A percentile compares a stretch with the other conserved stretches of the same genome.
Evolutionary conservation across 2,329 filamentous ascomycete genomes (phyloP).

Genomic region (Xylaria sp.): DNA sequence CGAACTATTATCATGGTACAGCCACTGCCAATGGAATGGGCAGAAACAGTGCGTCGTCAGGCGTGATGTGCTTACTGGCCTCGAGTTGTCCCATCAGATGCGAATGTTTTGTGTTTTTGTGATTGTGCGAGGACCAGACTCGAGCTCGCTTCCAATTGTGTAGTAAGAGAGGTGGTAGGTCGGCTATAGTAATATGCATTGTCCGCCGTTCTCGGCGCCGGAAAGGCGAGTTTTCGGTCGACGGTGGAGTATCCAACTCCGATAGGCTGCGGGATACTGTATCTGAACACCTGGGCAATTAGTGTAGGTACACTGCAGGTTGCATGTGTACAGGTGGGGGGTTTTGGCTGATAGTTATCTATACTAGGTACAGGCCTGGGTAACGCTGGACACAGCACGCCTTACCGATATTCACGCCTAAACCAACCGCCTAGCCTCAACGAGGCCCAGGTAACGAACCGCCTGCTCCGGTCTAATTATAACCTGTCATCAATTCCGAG

Average conservation of each 20-base stretch:
- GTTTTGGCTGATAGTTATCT: background rate
- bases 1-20: conserved; percentile 23
- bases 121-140: background rate
- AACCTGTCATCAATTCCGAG: background rate
- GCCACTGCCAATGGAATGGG: conserved; percentile 18
- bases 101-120: background rate
- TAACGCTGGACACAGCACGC: background rate
- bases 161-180: background rate
- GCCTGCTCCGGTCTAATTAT: background rate
- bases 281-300: too few relatives aligned
- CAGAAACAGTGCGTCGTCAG: background rate
- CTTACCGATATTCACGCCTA: background rate
- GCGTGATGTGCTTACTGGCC: background rate
- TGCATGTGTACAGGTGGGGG: conserved; percentile 8
- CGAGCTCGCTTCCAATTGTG: background rate
- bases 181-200: conserved; percentile 4
- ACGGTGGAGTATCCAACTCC: conserved; percentile 28
- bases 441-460: background rate
- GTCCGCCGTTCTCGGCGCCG: conserved; percentile 30
- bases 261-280: conserved; percentile 23
- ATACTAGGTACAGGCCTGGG: background rate
- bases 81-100: background rate
- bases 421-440: background rate
- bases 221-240: conserved; percentile 21
- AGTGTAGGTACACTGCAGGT: background rate